Percentiles rank a stretch among this genome's conserved stretches.
phyloP scores from a whole-genome alignment of 2,329 filamentous ascomycete species.

The Epichloe coenophiala region DNA sequence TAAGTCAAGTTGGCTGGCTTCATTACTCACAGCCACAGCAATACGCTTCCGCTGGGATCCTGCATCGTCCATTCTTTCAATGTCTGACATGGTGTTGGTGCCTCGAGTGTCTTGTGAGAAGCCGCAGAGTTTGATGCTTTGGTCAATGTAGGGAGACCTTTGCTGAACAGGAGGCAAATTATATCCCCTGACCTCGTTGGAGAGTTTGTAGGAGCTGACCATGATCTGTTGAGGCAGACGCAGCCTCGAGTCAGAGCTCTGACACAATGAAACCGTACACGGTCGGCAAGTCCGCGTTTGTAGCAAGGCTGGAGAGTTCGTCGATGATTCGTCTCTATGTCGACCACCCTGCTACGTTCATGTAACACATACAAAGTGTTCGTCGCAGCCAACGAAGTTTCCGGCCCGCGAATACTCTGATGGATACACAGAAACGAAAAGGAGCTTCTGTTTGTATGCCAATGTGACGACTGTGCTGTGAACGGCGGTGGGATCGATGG shows the following conservation, averaged over 20 bases:
- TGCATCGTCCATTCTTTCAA: slow-evolving; percentile 18
- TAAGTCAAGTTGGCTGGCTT: neutral
- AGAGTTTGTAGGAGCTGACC: slow-evolving; percentile 2
- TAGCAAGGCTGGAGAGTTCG: neutral
- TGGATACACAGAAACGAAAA: slow-evolving; percentile 2
- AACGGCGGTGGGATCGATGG: neutral
- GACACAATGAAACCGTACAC: neutral
- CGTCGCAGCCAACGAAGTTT: slow-evolving; percentile 1
- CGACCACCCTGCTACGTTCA: neutral
- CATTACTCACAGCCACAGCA: slow-evolving; percentile 39
- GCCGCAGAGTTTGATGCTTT: neutral
- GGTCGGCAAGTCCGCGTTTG: neutral
- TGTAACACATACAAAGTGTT: slow-evolving; percentile 1
- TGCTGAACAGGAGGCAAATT: neutral
- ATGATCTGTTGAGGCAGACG: slow-evolving; percentile 1
- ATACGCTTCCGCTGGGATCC: slow-evolving; percentile 41
- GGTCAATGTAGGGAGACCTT: neutral
- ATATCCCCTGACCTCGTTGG: slow-evolving; percentile 1
- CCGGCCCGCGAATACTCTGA: neutral
- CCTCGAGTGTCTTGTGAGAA: neutral
- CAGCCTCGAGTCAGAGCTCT: neutral
- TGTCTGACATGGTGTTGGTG: neutral
- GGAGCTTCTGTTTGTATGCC: slow-evolving; percentile 1
- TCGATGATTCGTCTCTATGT: neutral
- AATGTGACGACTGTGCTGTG: neutral